Evolutionary conservation across 371 early-diverging fungal species (phyloP), one percentile per base, ranked within the genome.

Genomic region (Fennellomyces sp.): DNA sequence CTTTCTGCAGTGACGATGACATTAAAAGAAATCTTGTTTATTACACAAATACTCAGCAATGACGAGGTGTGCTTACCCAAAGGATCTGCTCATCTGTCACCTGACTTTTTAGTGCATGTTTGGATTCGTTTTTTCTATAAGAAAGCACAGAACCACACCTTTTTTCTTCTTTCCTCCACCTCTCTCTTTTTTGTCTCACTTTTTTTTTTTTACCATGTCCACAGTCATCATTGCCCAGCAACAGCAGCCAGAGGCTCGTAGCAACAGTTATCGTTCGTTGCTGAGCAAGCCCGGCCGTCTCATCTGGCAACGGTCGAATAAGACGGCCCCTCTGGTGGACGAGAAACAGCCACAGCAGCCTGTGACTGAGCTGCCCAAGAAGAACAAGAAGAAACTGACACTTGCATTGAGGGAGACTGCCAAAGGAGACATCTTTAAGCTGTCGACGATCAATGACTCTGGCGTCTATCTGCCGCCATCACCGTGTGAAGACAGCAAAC

Each of bases 381-480:
- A 35, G 27, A 58, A 36, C 21, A 41, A 60, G 29, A 53, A 33
- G 13, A 27, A 54, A 55, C 21, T 55, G 38, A 36, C 56, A 6
- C 36, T 70, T 2, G 68, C 73, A 17, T 58, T 72, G 12, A 52
- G 52, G 50, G 78, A 77, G 57, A 61, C 70, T 0, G 49, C 57
- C 5, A 63, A 63, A 23, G 42, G 55, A 6, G 64, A 72, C 39
- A 53, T 74, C n/a, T 75, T 70, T 21, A 72, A 78, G 47, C 26
- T 78, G 26, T 75, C 72, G 4, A 78, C 78, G 1, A 73, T 78
- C 45, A 75, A 77, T 55, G 61, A 62, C 35, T 65, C 60, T 33
- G 78, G 78, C 29, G 60, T 75, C 4, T 78, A 74, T 39, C 47
- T 78, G 52, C 78, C 75, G 12, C 78, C 78, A 13, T 74, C 74